Percentiles rank a stretch among this genome's conserved stretches.
Evolutionary conservation across 2,329 filamentous ascomycete genomes (phyloP).

Genomic region (Colletotrichum musicola): DNA sequence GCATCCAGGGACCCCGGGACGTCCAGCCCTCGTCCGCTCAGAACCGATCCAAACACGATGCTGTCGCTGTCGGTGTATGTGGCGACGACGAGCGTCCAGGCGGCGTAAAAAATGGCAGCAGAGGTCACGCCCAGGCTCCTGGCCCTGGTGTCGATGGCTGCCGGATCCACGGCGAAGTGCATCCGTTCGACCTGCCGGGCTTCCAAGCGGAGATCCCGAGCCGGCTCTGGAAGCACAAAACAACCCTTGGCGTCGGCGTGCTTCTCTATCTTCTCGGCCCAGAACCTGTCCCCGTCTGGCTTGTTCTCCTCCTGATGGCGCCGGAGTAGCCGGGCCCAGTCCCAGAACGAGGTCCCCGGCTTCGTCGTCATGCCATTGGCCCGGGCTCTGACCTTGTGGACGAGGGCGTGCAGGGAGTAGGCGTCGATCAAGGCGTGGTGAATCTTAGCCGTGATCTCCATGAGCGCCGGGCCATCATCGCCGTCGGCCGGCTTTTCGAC

Average conservation of each 20-base stretch:
- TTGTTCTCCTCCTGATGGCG: not conserved
- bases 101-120: conserved; percentile 45
- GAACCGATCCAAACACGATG: conserved; percentile 50
- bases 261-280: not conserved
- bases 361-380: not conserved
- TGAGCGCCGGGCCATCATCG: too few relatives aligned
- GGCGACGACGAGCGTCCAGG: conserved; percentile 52
- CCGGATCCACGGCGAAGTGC: not conserved
- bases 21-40: conserved; percentile 51
- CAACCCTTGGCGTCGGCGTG: not conserved
- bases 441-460: too few relatives aligned
- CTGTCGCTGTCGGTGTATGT: conserved; percentile 47
- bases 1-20: conserved; percentile 44
- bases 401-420: not conserved
- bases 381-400: not conserved
- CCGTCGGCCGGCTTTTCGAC: too few relatives aligned
- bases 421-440: conserved; percentile 19
- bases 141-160: not conserved
- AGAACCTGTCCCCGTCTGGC: conserved; percentile 4
- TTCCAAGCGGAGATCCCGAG: too few relatives aligned
- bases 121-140: conserved; percentile 27
- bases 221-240: too few relatives aligned
- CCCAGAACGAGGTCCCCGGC: not conserved
- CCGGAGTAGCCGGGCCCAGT: too few relatives aligned
- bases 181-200: too few relatives aligned